These are phyloP conservation scores for Leavenworthia alabamica DNA, from an alignment of 345 rosid species.

Conservation along the genomic window DNA sequence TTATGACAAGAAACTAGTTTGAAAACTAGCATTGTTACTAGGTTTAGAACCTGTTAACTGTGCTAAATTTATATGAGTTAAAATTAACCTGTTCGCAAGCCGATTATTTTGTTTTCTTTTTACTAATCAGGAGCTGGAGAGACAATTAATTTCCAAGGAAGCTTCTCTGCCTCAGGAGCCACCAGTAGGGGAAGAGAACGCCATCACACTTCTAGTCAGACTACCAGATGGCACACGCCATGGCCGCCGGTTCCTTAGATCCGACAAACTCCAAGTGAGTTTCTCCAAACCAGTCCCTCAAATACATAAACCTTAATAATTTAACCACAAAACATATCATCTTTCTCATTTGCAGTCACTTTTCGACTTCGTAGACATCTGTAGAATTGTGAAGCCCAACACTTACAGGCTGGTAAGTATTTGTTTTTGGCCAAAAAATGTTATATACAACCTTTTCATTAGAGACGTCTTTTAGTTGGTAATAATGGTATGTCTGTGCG, in stretches of 20 bases:
- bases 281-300: not conserved
- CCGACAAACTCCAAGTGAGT: slow-evolving; percentile 1
- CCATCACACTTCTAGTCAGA: not conserved
- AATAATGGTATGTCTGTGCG: not conserved
- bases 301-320: not conserved
- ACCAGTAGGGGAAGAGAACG: not conserved
- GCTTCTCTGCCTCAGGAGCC: slow-evolving; percentile 9
- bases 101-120: not conserved
- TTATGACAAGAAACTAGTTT: too few relatives aligned
- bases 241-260: slow-evolving; percentile 1
- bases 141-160: not conserved
- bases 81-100: not conserved
- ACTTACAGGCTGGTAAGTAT: slow-evolving; percentile 61
- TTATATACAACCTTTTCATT: not conserved
- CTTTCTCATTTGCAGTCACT: slow-evolving; percentile 32
- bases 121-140: not conserved
- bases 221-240: slow-evolving; percentile 2
- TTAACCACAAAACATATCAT: not conserved
- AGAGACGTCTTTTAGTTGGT: not conserved
- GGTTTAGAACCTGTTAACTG: not conserved
- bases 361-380: slow-evolving; percentile 73
- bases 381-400: slow-evolving; percentile 65
- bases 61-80: not conserved
- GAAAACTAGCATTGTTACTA: not conserved
- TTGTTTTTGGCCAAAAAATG: not conserved